Percentiles rank a stretch among this genome's conserved stretches.
Conservation (phyloP, 768 basidiomycete species). For the Asterophora lycoperdoides region DNA sequence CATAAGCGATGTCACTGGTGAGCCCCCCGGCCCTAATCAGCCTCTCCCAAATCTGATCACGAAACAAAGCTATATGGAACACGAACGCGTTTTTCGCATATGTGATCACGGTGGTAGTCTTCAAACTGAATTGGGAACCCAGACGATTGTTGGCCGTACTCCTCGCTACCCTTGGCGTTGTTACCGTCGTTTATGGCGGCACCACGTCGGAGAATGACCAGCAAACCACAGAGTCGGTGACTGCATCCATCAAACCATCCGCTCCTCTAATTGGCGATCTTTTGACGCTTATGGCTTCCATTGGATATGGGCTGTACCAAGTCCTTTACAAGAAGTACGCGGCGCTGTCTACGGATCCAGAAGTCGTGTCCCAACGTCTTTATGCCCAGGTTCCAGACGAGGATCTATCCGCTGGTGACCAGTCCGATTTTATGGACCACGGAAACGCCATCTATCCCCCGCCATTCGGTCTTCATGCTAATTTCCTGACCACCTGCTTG, state of each 20-base stretch:
- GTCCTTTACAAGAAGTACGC: conserved; percentile 81
- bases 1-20: conserved; percentile 75
- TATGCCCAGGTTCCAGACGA: conserved; percentile 44
- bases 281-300: conserved; percentile 66
- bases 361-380: conserved; percentile 35
- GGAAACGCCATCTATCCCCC: conserved; percentile 47
- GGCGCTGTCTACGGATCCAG: conserved; percentile 63
- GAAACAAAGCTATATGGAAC: conserved; percentile 65
- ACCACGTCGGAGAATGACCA: conserved; percentile 25
- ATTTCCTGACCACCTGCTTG: conserved; percentile 75
- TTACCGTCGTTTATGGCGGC: conserved; percentile 81
- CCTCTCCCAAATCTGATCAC: conserved; percentile 15
- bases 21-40: conserved; percentile 15
- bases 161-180: conserved; percentile 77
- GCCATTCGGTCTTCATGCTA: conserved; percentile 83
- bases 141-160: conserved; percentile 66
- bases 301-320: conserved; percentile 75
- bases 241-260: conserved; percentile 32
- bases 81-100: conserved; percentile 92
- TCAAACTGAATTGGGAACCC: conserved; percentile 57
- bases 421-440: conserved; percentile 1
- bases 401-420: conserved; percentile 9
- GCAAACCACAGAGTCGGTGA: conserved; percentile 9
- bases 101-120: conserved; percentile 72
- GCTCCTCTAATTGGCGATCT: conserved; percentile 70